Base-by-base conservation (phyloP, 2,329 filamentous ascomycete genomes). In the Epichloe sibirici region DNA sequence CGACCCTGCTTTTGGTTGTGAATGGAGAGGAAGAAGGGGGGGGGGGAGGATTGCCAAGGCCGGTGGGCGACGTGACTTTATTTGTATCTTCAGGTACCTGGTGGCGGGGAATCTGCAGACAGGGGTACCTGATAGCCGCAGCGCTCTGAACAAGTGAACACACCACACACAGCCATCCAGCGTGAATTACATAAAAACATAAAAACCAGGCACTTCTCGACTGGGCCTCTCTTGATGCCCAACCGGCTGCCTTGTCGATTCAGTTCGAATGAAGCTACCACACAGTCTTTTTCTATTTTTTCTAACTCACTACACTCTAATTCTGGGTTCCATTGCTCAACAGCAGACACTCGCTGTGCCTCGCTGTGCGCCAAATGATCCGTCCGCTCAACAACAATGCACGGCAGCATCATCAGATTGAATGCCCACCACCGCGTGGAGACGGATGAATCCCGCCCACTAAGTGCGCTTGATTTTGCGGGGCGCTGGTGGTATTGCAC, bases 1-100 rank as follows among this genome's bases (percentile, higher is more conserved):
- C 77, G 76, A 75, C 77, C 77, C 76, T 71, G 69, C 51, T 69
- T 68, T 69, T 71, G 74, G 69, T 74, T 66, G 72, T 69, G 74
- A 74, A 74, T 76, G 75, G 72, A 70, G 70, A 71, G 71, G 68
- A 69, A 68, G 70, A 66, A 63, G 61, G 61, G 57, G 63, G 60
- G 62, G 57, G 17, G 17, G 62, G 63, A 53, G 49, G 54, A 54
- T 15, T 46, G 51, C 49, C 47, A 49, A 53, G 48, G 51, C 21
- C 25, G 38, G 50, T 21, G 52, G 37, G 48, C 52, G 44, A 12
- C 35, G 50, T 48, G 52, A 55, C 45, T 55, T 52, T 55, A 51
- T 51, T 45, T 51, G 46, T 40, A 51, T 23, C 48, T 25, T 35
- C 15, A 48, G 34, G 48, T 52, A 52, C 40, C 53, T 21, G 23